A percentile compares a stretch with the other conserved stretches of the same genome.
Evolutionary conservation across 371 early-diverging fungal genomes (phyloP).

Genomic region (Apophysomyces elegans): DNA sequence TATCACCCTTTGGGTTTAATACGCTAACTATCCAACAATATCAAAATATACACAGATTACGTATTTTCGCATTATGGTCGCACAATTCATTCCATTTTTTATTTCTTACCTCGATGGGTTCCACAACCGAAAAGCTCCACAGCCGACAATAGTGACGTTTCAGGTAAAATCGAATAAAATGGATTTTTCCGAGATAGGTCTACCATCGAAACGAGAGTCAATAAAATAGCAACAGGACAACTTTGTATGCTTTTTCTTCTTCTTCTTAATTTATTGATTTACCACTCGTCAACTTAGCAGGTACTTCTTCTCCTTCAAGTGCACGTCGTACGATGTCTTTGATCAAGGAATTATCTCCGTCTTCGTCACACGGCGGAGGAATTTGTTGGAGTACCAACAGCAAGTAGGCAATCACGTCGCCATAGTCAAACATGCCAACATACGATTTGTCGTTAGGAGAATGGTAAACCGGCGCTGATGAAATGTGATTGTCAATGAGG

Average conservation of each 20-base stretch:
- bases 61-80: no score
- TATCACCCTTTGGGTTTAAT: slow-evolving; percentile 48
- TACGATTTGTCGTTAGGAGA: slow-evolving; percentile 34
- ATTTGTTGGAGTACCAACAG: slow-evolving; percentile 34
- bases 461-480: slow-evolving; percentile 79
- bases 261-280: background rate
- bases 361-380: no score
- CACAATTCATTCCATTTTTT: no score
- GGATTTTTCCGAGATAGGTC: slow-evolving; percentile 86
- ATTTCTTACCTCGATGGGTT: slow-evolving; percentile 67
- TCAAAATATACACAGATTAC: background rate
- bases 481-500: slow-evolving; percentile 50
- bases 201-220: background rate
- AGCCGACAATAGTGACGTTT: slow-evolving; percentile 74
- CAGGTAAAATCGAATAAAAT: slow-evolving; percentile 80
- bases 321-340: slow-evolving; percentile 64
- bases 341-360: slow-evolving; percentile 40
- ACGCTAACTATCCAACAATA: slow-evolving; percentile 53
- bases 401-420: slow-evolving; percentile 66
- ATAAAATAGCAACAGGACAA: no score
- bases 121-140: slow-evolving; percentile 78
- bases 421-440: slow-evolving; percentile 89
- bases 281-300: slow-evolving; percentile 67
- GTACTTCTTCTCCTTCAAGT: slow-evolving; percentile 57
- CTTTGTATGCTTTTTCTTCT: no score